A percentile compares a stretch with the other conserved stretches of the same genome.
phyloP scores from a whole-genome alignment of 1,284 basidiomycete species.

The Ceratobasidium sp. region DNA sequence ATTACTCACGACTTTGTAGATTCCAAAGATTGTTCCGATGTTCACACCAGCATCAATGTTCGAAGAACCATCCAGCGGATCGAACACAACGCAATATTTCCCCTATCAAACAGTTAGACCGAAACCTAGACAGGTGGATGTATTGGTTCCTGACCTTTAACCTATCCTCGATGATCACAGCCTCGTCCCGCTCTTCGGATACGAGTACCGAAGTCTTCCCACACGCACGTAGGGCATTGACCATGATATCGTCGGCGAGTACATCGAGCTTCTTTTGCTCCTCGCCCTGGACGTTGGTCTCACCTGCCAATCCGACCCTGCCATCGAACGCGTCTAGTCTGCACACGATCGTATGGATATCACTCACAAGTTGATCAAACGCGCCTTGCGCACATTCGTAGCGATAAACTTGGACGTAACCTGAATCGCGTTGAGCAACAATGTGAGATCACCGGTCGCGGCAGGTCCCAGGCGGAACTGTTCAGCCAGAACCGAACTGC shows the following conservation, averaged over 20 bases:
- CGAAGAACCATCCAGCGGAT: constrained; percentile 96
- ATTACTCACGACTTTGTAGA: constrained; percentile 81
- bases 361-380: constrained; percentile 94
- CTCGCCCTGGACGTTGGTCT: constrained; percentile 96
- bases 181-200: constrained; percentile 94
- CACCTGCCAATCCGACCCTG: constrained; percentile 93
- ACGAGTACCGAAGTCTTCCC: constrained; percentile 97
- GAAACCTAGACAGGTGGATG: constrained; percentile 44
- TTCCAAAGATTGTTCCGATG: constrained; percentile 99
- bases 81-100: constrained; percentile 96
- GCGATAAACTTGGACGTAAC: constrained; percentile 97
- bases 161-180: constrained; percentile 83
- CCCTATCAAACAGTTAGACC: constrained; percentile 53
- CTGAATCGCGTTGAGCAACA: constrained; percentile 94
- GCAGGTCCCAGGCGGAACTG: constrained; percentile 78
- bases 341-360: not conserved
- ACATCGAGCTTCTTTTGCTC: constrained; percentile 99
- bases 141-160: constrained; percentile 51
- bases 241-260: constrained; percentile 99
- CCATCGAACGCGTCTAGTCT: not conserved
- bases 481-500: constrained; percentile 83
- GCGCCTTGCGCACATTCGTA: constrained; percentile 95
- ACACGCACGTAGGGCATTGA: constrained; percentile 91
- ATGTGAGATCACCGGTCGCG: constrained; percentile 92
- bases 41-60: constrained; percentile 99